These are phyloP conservation scores for Senecio squalidus DNA, from an alignment of 140 eudicot species.

Conservation along the genomic window DNA sequence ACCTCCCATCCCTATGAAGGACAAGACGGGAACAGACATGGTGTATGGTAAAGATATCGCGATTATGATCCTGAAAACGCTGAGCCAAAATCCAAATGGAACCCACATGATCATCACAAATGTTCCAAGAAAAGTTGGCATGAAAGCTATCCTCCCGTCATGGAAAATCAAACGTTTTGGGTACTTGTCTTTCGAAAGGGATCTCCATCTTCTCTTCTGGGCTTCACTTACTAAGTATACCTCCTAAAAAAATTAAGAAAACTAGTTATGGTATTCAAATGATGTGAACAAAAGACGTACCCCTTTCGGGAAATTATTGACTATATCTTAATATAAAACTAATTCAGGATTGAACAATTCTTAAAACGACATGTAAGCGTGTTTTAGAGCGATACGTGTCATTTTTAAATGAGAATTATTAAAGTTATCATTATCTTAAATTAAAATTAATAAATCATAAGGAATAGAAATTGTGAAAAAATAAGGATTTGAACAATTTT, in stretches of 20 bases:
- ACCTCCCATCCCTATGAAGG: constrained; percentile 40
- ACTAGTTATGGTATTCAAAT: not conserved
- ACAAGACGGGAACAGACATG: constrained; percentile 37
- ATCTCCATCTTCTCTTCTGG: constrained; percentile 50
- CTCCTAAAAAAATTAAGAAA: constrained; percentile 33
- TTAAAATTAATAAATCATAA: too few species aligned
- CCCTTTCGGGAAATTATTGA: too few species aligned
- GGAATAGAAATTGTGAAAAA: too few species aligned
- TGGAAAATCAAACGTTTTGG: constrained; percentile 68
- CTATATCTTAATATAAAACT: too few species aligned
- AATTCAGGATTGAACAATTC: too few species aligned
- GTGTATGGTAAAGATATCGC: constrained; percentile 37
- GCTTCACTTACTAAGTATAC: constrained; percentile 35
- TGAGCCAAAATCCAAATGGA: constrained; percentile 47
- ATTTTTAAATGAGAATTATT: too few species aligned
- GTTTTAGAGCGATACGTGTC: too few species aligned
- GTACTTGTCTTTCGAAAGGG: constrained; percentile 50
- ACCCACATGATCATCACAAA: constrained; percentile 56
- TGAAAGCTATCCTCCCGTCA: constrained; percentile 61
- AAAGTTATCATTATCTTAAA: too few species aligned
- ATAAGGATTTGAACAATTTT: too few species aligned
- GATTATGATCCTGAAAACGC: constrained; percentile 33
- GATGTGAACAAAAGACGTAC: not conserved
- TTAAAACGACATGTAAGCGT: too few species aligned
- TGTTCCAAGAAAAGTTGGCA: constrained; percentile 38